Conservation (phyloP, 2,329 filamentous ascomycete genomes). For the Colletotrichum gloeosporioides region DNA sequence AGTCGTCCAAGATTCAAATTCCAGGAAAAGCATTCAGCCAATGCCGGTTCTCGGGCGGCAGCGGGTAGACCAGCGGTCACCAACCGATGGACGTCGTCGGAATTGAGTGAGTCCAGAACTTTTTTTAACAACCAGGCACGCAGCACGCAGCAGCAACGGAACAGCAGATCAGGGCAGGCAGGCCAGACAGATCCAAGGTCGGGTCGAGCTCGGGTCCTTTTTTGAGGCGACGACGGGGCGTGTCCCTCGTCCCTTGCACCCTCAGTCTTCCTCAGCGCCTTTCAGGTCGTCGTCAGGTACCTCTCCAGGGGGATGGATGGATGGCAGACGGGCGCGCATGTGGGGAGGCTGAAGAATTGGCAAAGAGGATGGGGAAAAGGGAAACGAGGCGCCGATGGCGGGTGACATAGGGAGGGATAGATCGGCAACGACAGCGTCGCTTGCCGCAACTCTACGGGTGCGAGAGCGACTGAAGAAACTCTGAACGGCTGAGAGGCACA, state of each 20-base stretch:
- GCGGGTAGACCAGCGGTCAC: not conserved
- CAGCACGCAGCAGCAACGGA: not conserved
- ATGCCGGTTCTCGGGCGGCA: not conserved
- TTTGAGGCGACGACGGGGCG: not conserved
- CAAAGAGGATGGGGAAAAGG: not conserved
- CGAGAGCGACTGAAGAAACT: not conserved
- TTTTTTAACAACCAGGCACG: not conserved
- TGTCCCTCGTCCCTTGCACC: not conserved
- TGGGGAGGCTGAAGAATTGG: not conserved
- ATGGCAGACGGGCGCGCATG: not conserved
- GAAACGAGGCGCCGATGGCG: not conserved
- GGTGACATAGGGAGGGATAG: not conserved
- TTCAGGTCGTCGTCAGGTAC: not conserved
- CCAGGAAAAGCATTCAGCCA: not conserved
- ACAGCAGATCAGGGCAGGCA: not conserved
- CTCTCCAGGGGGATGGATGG: not conserved
- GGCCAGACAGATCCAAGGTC: not conserved
- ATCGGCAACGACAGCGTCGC: not conserved
- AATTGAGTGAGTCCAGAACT: constrained; percentile 13
- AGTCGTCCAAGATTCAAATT: not conserved
- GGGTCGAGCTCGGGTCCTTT: constrained; percentile 4
- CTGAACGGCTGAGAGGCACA: not conserved
- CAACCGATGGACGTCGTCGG: constrained; percentile 3
- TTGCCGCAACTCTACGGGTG: not conserved
- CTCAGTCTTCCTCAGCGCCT: not conserved